These are phyloP conservation scores for Rosa chinensis DNA, from an alignment of 306 rosid species.

Conservation along the genomic window DNA sequence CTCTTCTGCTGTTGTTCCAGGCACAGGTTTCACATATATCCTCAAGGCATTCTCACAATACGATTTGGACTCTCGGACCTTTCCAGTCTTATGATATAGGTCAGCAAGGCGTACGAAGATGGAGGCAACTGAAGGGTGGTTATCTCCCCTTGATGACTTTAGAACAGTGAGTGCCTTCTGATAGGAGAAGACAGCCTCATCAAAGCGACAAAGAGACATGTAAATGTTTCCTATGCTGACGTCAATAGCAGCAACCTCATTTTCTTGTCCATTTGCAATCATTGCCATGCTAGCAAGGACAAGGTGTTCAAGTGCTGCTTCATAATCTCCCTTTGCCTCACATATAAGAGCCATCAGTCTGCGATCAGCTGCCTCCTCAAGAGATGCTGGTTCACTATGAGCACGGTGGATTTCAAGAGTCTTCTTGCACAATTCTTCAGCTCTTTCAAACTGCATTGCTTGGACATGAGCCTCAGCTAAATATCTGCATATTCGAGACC, in stretches of 20 bases:
- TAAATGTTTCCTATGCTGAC: slow-evolving; percentile 94
- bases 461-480: slow-evolving; percentile 97
- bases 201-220: slow-evolving; percentile 92
- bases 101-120: slow-evolving; percentile 96
- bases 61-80: slow-evolving; percentile 92
- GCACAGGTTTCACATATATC: slow-evolving; percentile 91
- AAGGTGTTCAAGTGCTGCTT: slow-evolving; percentile 87
- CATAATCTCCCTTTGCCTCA: slow-evolving; percentile 91
- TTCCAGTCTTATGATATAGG: slow-evolving; percentile 91
- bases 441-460: slow-evolving; percentile 98
- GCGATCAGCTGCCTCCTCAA: slow-evolving; percentile 96
- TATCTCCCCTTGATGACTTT: slow-evolving; percentile 86
- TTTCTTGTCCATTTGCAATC: slow-evolving; percentile 92
- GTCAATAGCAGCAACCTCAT: slow-evolving; percentile 92
- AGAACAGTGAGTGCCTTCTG: slow-evolving; percentile 98
- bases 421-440: slow-evolving; percentile 82
- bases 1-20: slow-evolving; percentile 89
- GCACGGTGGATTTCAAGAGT: slow-evolving; percentile 89
- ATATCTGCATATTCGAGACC: slow-evolving; percentile 51
- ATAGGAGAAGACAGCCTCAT: slow-evolving; percentile 93
- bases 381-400: slow-evolving; percentile 96
- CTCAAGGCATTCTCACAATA: slow-evolving; percentile 93
- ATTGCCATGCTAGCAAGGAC: slow-evolving; percentile 99
- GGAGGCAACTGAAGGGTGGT: slow-evolving; percentile 89
- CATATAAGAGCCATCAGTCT: slow-evolving; percentile 88